A percentile compares a stretch with the other conserved stretches of the same genome.
These are phyloP conservation scores for Prunus dulcis DNA, from an alignment of 306 rosid genomes.

Conservation along the genomic window DNA sequence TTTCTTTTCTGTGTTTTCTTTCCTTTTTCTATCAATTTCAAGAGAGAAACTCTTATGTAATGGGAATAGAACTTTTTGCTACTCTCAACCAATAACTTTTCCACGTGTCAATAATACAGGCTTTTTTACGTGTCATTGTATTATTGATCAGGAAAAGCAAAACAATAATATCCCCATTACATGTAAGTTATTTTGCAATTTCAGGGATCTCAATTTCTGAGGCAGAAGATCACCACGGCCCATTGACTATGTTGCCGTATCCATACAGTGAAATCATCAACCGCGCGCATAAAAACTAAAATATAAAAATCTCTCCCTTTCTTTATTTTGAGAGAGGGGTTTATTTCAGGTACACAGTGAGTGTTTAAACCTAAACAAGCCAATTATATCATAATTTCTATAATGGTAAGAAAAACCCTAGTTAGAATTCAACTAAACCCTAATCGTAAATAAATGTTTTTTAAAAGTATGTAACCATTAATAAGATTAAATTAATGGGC, in stretches of 20 bases:
- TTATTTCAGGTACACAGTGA: too few species aligned
- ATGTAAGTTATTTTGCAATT: too few species aligned
- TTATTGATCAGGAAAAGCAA: too few species aligned
- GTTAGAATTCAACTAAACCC: background rate
- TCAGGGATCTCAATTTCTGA: background rate
- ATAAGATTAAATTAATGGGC: too few species aligned
- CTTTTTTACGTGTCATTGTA: background rate
- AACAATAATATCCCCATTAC: too few species aligned
- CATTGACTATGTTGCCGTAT: background rate
- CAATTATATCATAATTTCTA: background rate
- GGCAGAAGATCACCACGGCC: background rate
- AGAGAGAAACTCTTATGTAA: too few species aligned
- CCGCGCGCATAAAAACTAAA: background rate
- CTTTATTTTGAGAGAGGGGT: background rate
- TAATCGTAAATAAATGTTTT: background rate
- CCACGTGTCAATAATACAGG: too few species aligned
- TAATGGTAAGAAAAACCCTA: background rate
- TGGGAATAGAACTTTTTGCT: rapidly evolving
- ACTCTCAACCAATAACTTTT: background rate
- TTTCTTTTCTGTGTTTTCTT: too few species aligned
- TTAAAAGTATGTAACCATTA: too few species aligned
- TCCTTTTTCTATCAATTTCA: too few species aligned
- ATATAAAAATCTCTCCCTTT: background rate
- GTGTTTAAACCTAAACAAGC: background rate
- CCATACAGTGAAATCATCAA: background rate